Percentiles rank a stretch among this genome's conserved stretches.
phyloP scores from a whole-genome alignment of 495 filamentous ascomycete species.

The Cercophora scortea region DNA sequence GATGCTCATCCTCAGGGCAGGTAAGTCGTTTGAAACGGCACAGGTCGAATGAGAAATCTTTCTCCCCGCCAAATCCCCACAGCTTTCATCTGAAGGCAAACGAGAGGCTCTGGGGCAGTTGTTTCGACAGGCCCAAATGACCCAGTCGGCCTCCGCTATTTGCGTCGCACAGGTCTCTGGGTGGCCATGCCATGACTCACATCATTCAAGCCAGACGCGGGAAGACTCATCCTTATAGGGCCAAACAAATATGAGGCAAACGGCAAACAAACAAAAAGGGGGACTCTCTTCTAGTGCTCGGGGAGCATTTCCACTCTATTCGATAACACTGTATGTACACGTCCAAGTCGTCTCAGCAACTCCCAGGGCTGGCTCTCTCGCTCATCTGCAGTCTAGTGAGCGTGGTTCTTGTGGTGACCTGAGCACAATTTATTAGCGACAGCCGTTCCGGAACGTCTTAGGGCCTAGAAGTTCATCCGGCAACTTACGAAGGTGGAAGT shows the following conservation, averaged over 20 bases:
- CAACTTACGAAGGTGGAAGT: slow-evolving; percentile 94
- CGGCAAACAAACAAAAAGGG: neutral
- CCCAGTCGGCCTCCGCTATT: too few species aligned
- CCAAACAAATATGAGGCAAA: neutral
- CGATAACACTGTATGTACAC: slow-evolving; percentile 39
- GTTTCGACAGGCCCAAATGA: too few species aligned
- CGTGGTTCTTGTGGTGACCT: slow-evolving; percentile 99
- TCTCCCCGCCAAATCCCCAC: too few species aligned
- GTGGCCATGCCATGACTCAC: too few species aligned
- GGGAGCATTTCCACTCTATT: slow-evolving; percentile 21
- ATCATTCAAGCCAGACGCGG: neutral
- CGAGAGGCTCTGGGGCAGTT: too few species aligned
- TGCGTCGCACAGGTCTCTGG: too few species aligned
- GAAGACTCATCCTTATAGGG: neutral
- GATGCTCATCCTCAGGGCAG: too few species aligned
- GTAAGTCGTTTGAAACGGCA: too few species aligned
- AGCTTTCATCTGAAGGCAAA: too few species aligned
- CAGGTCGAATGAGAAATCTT: too few species aligned
- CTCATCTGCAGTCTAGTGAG: slow-evolving; percentile 57
- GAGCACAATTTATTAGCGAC: slow-evolving; percentile 2
- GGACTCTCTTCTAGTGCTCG: slow-evolving; percentile 3
- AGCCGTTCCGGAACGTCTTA: too few species aligned
- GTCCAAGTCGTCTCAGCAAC: slow-evolving; percentile 13
- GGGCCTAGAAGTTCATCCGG: neutral
- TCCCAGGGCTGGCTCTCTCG: slow-evolving; percentile 6